These are phyloP conservation scores for Syzygium oleosum DNA, from an alignment of 345 rosid species.

Conservation along the genomic window DNA sequence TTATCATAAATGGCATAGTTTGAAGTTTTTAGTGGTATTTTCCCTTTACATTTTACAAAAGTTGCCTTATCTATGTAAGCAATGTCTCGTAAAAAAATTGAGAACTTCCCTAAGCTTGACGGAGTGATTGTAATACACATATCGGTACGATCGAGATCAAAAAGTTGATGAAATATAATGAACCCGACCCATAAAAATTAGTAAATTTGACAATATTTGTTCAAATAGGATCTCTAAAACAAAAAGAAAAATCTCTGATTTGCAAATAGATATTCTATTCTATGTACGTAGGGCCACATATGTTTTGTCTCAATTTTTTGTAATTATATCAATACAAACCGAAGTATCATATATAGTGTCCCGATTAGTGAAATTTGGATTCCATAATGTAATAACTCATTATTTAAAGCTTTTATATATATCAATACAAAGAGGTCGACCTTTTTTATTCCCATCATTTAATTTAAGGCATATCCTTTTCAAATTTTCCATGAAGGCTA, in stretches of 20 bases:
- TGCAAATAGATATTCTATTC: not conserved
- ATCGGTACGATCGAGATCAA: not conserved
- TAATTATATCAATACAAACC: not conserved
- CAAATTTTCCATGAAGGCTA: not conserved
- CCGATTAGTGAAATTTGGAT: not conserved
- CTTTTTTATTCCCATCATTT: not conserved
- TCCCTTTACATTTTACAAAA: rapidly evolving
- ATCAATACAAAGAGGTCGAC: not conserved
- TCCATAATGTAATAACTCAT: not conserved
- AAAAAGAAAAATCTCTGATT: not conserved
- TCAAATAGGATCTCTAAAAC: not conserved
- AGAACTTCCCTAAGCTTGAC: not conserved
- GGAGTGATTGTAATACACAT: not conserved
- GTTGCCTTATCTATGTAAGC: not conserved
- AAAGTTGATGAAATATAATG: not conserved
- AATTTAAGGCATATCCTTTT: not conserved
- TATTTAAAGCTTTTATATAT: not conserved
- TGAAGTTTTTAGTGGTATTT: too few relatives aligned
- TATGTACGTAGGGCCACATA: not conserved
- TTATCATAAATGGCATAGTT: too few relatives aligned
- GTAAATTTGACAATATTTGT: not conserved
- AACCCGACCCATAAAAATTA: not conserved
- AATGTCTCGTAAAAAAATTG: not conserved
- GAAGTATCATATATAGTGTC: not conserved
- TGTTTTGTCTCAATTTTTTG: not conserved